Evolutionary conservation across 2,329 filamentous ascomycete genomes (phyloP), one percentile per base, ranked within the genome.

Genomic region (Hypoxylon sp.): DNA sequence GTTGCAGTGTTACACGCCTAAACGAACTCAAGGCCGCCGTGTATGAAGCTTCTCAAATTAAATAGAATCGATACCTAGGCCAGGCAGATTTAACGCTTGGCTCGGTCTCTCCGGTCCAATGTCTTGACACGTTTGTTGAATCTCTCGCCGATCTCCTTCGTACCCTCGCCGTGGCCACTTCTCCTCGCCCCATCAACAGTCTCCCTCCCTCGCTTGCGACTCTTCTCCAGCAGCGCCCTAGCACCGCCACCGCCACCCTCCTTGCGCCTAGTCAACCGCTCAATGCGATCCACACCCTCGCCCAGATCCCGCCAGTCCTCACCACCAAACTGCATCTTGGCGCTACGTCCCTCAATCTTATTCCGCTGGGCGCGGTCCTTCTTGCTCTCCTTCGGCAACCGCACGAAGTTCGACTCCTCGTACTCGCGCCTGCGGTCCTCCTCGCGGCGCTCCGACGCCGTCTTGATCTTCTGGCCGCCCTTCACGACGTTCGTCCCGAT

Each of bases 291-390:
- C 53, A 94, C 87, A 6, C 93, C 93, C 75, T 94, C 90, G 59
- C 92, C 92, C 46, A 99, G 81, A 24, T 91, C 89, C 67, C 90
- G 87, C 92, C 93, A 98, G 75, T 98, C 95, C 79, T 98, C 95
- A 53, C 95, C 95, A 65, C 94, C 94, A 79, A 87, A 88, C 71
- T 81, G 79, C 91, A 97, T 78, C 83, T 89, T 79, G 72, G 80
- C 75, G 68, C 77, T 79, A 68, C 80, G 76, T 8, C 81, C 81
- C 41, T 81, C 81, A 28, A 81, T 80, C 75, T 85, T 84, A 44
- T 77, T 79, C 76, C 86, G 88, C 81, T 91, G 90, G 49, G 87
- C 85, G 61, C 82, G 81, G 4, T 97, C 93, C 80, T 97, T 97
- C 84, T 97, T 98, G 79, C 88, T 91, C 77, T 91, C 87, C 72